Evolutionary conservation across 1,284 basidiomycete species (phyloP).

Genomic region (Termitomyces sp.): DNA sequence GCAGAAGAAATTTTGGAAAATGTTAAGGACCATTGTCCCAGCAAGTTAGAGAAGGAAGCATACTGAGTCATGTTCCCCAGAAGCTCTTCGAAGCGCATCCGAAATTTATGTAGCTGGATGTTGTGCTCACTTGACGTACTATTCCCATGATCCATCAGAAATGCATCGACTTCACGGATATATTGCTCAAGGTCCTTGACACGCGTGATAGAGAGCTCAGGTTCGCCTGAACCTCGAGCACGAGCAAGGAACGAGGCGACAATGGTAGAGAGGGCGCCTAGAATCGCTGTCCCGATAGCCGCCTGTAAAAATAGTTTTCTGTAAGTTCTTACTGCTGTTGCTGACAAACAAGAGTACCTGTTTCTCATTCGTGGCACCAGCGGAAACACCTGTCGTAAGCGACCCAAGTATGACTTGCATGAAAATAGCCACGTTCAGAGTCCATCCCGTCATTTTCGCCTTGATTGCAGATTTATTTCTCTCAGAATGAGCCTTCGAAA

Average conservation of each 20-base stretch:
- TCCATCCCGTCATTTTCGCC: slow-evolving; percentile 42
- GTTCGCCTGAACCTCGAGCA: slow-evolving; percentile 61
- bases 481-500: slow-evolving; percentile 35
- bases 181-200: slow-evolving; percentile 60
- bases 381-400: slow-evolving; percentile 62
- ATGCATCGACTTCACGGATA: slow-evolving; percentile 53
- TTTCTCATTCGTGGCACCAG: slow-evolving; percentile 39
- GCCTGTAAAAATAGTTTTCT: slow-evolving; percentile 21
- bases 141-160: slow-evolving; percentile 52
- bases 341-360: slow-evolving; percentile 22
- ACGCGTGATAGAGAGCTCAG: slow-evolving; percentile 51
- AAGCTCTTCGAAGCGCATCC: slow-evolving; percentile 33
- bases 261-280: slow-evolving; percentile 53
- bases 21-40: neutral
- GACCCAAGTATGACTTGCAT: slow-evolving; percentile 61
- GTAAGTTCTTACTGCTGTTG: neutral
- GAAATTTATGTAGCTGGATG: slow-evolving; percentile 19
- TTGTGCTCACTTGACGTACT: slow-evolving; percentile 20
- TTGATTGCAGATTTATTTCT: slow-evolving; percentile 35
- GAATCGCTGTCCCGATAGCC: slow-evolving; percentile 32
- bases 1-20: neutral
- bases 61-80: slow-evolving; percentile 24
- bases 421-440: slow-evolving; percentile 45
- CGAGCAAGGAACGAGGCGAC: slow-evolving; percentile 68
- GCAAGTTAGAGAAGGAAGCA: slow-evolving; percentile 8